A percentile compares a stretch with the other conserved stretches of the same genome.
These are phyloP conservation scores for Rosa multiflora DNA, from an alignment of 306 rosid species.

Conservation along the genomic window DNA sequence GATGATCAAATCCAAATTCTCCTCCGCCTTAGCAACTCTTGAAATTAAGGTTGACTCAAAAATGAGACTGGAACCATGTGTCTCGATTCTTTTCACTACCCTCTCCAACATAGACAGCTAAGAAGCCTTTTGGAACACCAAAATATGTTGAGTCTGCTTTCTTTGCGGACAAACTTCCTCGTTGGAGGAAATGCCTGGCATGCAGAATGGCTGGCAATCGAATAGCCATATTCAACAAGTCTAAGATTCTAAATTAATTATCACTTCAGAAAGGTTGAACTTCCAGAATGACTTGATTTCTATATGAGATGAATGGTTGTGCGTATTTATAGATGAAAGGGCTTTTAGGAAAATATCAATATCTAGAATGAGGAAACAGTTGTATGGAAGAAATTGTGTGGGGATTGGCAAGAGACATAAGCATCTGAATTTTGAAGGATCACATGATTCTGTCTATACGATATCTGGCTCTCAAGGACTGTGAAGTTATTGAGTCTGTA, in stretches of 20 bases:
- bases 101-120: too few relatives aligned
- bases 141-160: too few relatives aligned
- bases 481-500: conserved; percentile 15
- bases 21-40: too few relatives aligned
- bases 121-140: too few relatives aligned
- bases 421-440: background rate
- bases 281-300: background rate
- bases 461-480: background rate
- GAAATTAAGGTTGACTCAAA: too few relatives aligned
- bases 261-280: background rate
- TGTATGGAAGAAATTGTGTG: background rate
- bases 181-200: conserved; percentile 22
- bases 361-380: background rate
- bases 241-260: background rate
- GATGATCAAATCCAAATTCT: too few relatives aligned
- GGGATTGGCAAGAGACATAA: background rate
- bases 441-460: conserved; percentile 24
- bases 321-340: background rate
- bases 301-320: background rate
- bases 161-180: background rate
- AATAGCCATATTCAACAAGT: conserved; percentile 19
- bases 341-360: background rate
- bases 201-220: conserved; percentile 18
- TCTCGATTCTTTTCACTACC: too few relatives aligned
- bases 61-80: too few relatives aligned